Base-by-base conservation (phyloP, 139 green algal species). In the Chlorella sp. region DNA sequence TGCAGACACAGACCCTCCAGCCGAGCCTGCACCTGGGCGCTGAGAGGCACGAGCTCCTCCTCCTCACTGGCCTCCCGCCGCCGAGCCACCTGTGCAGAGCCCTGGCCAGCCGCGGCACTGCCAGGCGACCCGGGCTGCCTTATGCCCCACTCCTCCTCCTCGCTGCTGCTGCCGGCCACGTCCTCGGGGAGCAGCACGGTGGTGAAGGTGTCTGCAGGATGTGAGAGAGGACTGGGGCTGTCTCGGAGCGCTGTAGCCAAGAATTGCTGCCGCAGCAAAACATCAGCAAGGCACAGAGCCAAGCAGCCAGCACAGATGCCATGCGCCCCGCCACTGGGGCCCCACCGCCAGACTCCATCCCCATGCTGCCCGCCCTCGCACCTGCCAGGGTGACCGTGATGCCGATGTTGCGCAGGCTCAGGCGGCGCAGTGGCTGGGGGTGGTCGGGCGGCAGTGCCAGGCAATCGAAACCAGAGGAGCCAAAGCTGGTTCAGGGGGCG, bases 111-210 rank as follows among this genome's bases (percentile, higher is more conserved):
- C 4, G 68, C 20, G 16, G 68, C 24, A 11, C 13, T 16, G 16
- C 2, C 51, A 24, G 51, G 51, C 11, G 16, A 20, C 11, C 51
- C 51, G 22, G 51, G 16, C 51, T 60, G 51, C 51, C 16, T 16
- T 16, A 60, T 48, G 28, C 26, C 20, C 22, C 17, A 51, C 72
- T 78, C 72, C 72, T 41, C 24, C 40, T 77, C 72, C 1, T 60
- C 72, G 44, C 72, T 54, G 72, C 30, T 60, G 72, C 30, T 36
- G 67, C 67, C 36, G 34, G 22, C 34, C 3, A 14, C 34, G 8
- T 84, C 79, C 41, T 76, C 79, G 19, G 79, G 79, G n/a, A 84
- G 65, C 32, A 84, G 64, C 43, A 84, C 64, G 13, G 79, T 84
- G 40, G 79, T 38, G 43, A 84, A 84, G 9, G 79, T 84, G 64